Evolutionary conservation across 192 early-diverging fungal genomes (phyloP).

Genomic region (Coemansia umbellata): DNA sequence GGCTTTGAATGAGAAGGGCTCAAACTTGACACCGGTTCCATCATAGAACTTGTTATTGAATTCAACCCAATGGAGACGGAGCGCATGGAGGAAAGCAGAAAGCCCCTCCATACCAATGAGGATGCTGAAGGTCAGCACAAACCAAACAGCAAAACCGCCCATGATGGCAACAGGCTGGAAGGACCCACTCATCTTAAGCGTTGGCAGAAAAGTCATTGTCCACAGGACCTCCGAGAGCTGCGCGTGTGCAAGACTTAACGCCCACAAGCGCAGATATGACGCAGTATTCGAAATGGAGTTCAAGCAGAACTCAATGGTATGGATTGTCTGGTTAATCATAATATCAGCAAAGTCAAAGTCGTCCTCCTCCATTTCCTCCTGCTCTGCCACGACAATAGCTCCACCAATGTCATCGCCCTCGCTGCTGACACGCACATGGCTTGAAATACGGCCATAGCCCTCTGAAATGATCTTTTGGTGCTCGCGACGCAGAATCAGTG

Average conservation of each 20-base stretch:
- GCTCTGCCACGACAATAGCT: constrained; percentile 55
- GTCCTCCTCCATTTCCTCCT: constrained; percentile 65
- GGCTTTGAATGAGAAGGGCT: constrained; percentile 81
- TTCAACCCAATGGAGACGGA: constrained; percentile 97
- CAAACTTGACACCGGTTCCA: constrained; percentile 84
- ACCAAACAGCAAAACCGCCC: constrained; percentile 85
- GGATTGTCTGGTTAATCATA: constrained; percentile 97
- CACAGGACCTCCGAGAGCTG: constrained; percentile 97
- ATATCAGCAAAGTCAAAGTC: constrained; percentile 93
- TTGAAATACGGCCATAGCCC: constrained; percentile 70
- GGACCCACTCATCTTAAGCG: constrained; percentile 47
- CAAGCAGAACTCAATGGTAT: constrained; percentile 98
- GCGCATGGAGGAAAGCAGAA: constrained; percentile 82
- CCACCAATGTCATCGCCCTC: constrained; percentile 44
- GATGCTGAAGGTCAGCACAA: constrained; percentile 73
- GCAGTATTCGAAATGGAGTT: constrained; percentile 97
- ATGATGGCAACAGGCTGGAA: constrained; percentile 69
- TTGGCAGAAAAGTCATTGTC: constrained; percentile 73
- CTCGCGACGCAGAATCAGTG: constrained; percentile 77
- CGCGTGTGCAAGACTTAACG: constrained; percentile 94
- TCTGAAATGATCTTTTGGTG: constrained; percentile 68
- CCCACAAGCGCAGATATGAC: constrained; percentile 98
- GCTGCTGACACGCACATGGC: constrained; percentile 49
- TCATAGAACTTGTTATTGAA: constrained; percentile 98
- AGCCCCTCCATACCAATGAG: constrained; percentile 85